Conservation (phyloP, 1,139 yeast species). For the Spencermartinsiella ligniputridi region DNA sequence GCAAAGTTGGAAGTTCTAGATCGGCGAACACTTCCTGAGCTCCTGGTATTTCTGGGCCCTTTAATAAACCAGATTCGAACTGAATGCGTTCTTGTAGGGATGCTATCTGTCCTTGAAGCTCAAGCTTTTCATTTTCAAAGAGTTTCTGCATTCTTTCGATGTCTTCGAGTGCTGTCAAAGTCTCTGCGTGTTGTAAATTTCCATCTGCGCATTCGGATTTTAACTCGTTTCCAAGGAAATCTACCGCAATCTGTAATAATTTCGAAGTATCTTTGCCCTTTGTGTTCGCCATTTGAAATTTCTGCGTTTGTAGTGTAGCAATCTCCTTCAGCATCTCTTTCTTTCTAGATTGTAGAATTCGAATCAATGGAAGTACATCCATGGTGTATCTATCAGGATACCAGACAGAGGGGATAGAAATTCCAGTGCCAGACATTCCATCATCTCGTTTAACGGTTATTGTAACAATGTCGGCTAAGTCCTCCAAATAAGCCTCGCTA, state of each 20-base stretch:
- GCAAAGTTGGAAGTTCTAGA: conserved; percentile 17
- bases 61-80: conserved; percentile 11
- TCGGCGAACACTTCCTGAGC: conserved; percentile 16
- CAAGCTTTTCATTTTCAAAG: conserved; percentile 11
- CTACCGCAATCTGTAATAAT: conserved; percentile 30
- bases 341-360: conserved; percentile 17
- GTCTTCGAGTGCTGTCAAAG: conserved; percentile 9
- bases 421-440: conserved; percentile 33
- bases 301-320: conserved; percentile 16
- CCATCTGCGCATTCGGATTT: neutral
- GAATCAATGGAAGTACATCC: conserved; percentile 26
- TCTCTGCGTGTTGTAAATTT: conserved; percentile 1
- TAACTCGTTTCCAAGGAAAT: conserved; percentile 20
- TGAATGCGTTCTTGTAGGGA: conserved; percentile 10
- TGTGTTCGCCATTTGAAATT: conserved; percentile 18
- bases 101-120: conserved; percentile 8
- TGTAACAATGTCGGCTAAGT: conserved; percentile 39
- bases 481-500: conserved; percentile 30
- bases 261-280: conserved; percentile 35
- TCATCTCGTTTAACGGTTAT: conserved; percentile 38
- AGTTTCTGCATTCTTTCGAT: conserved; percentile 11
- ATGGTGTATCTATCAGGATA: conserved; percentile 45
- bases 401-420: conserved; percentile 35
- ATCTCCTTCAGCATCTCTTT: conserved; percentile 26
- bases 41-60: conserved; percentile 15